Percentiles rank a stretch among this genome's conserved stretches.
phyloP scores from a whole-genome alignment of 495 filamentous ascomycete genomes.

The Penicillium macrosclerotiorum region DNA sequence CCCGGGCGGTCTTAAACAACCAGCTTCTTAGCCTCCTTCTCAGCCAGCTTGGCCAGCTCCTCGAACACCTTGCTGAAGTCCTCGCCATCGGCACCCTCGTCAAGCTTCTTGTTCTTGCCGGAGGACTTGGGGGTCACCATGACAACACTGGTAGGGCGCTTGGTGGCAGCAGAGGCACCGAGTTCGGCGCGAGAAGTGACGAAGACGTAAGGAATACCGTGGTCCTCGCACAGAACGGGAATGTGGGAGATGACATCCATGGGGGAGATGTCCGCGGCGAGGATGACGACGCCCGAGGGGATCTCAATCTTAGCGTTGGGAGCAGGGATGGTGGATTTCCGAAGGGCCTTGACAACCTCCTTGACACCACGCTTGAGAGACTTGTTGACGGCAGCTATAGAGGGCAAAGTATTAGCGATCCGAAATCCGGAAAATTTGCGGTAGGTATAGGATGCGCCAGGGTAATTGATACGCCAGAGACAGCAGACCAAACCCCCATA shows the following conservation, averaged over 20 bases:
- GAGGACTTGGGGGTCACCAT: conserved; percentile 68
- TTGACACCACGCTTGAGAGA: conserved; percentile 96
- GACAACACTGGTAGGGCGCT: conserved; percentile 91
- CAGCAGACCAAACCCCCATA: not conserved
- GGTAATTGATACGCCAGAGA: not conserved
- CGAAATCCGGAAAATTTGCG: not conserved
- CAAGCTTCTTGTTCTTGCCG: conserved; percentile 51
- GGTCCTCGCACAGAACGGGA: conserved; percentile 95
- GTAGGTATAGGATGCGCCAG: conserved; percentile 2
- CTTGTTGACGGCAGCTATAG: conserved; percentile 82
- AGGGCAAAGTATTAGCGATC: conserved; percentile 17
- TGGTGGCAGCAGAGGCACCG: conserved; percentile 85
- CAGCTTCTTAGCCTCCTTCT: conserved; percentile 62
- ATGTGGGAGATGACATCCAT: conserved; percentile 98
- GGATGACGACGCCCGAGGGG: conserved; percentile 74
- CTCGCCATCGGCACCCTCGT: conserved; percentile 51
- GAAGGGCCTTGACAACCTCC: conserved; percentile 95
- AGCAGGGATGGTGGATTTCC: conserved; percentile 68
- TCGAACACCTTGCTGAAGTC: conserved; percentile 72
- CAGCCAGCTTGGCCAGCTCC: conserved; percentile 67
- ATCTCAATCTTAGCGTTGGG: conserved; percentile 50
- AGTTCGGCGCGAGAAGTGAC: conserved; percentile 84
- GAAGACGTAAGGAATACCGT: conserved; percentile 91
- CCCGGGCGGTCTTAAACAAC: conserved; percentile 37
- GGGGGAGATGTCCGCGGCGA: conserved; percentile 95